Percentiles rank a stretch among this genome's conserved stretches.
phyloP scores from a whole-genome alignment of 2,329 filamentous ascomycete genomes.

The Geosmithia morbida region DNA sequence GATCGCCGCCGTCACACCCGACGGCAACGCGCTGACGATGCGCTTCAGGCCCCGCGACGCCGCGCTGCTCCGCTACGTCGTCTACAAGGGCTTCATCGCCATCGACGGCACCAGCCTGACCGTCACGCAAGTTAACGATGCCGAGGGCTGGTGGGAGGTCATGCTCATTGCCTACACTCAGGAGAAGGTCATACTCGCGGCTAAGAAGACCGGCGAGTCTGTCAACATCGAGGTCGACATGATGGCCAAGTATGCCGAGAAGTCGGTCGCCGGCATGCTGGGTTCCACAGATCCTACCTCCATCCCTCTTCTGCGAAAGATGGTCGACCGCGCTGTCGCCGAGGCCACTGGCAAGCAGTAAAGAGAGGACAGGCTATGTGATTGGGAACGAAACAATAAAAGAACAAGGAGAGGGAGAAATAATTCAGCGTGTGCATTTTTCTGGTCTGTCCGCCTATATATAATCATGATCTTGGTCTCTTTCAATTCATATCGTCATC shows the following conservation, averaged over 20 bases:
- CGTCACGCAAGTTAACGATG: conserved; percentile 73
- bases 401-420: too few relatives aligned
- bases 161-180: conserved; percentile 98
- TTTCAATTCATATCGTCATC: conserved; percentile 2
- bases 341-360: conserved; percentile 27
- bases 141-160: conserved; percentile 75
- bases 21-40: conserved; percentile 85
- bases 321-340: conserved; percentile 62
- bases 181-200: conserved; percentile 71
- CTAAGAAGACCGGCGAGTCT: conserved; percentile 63
- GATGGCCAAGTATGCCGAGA: conserved; percentile 73
- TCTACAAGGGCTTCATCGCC: conserved; percentile 92
- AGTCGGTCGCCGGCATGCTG: conserved; percentile 65
- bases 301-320: conserved; percentile 50
- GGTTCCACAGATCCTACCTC: conserved; percentile 36
- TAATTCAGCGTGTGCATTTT: not conserved
- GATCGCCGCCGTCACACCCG: conserved; percentile 56
- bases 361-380: not conserved
- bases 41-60: conserved; percentile 59
- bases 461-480: conserved; percentile 2
- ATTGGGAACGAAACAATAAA: too few relatives aligned
- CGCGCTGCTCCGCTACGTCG: conserved; percentile 68
- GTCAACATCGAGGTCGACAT: conserved; percentile 94
- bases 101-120: conserved; percentile 93
- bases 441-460: conserved; percentile 1